phyloP scores from a whole-genome alignment of 176 grass and related monocot species.

The Lolium perenne region DNA sequence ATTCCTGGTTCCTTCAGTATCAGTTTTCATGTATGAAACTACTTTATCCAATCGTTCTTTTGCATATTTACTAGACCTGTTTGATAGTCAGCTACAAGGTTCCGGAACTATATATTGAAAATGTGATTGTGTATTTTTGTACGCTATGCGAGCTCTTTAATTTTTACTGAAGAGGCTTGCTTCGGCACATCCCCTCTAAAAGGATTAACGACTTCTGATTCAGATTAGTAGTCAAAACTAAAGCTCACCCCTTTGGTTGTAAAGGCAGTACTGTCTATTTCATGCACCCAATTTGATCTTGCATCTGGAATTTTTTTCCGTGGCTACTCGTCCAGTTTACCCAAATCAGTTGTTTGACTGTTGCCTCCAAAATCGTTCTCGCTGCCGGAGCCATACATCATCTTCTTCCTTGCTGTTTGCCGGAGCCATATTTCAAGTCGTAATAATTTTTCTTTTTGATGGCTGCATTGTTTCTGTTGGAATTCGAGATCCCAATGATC shows the following conservation, averaged over 20 bases:
- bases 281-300: neutral
- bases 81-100: constrained; percentile 11
- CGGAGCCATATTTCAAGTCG: neutral
- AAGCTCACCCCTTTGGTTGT: neutral
- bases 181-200: neutral
- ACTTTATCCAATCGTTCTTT: neutral
- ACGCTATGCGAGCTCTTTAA: constrained; percentile 5
- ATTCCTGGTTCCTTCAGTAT: neutral
- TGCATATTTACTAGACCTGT: constrained; percentile 8
- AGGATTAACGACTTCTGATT: neutral
- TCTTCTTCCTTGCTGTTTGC: too few species aligned
- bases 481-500: neutral
- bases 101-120: neutral
- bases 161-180: neutral
- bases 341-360: neutral
- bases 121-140: constrained; percentile 2
- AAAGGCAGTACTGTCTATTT: neutral
- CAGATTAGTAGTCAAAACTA: neutral
- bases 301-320: neutral
- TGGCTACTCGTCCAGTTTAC: neutral
- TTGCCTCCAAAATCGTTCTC: neutral
- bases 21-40: constrained; percentile 10
- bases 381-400: neutral
- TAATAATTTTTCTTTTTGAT: neutral
- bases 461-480: constrained; percentile 6